Conservation (phyloP, 2,329 filamentous ascomycete genomes). For the Dichotomopilus funicola region DNA sequence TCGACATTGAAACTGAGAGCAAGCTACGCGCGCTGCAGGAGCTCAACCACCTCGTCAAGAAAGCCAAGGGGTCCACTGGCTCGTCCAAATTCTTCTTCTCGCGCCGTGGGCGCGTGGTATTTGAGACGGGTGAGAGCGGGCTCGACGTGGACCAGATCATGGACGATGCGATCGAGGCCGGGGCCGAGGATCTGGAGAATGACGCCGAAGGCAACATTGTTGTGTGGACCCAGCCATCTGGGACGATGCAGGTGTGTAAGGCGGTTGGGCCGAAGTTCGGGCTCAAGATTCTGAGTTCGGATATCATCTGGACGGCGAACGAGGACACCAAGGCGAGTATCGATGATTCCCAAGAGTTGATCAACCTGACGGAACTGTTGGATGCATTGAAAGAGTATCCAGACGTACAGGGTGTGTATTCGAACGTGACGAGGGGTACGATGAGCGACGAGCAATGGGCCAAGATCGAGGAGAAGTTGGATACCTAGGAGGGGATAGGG, state of each 20-base stretch:
- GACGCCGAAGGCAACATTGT: conserved; percentile 65
- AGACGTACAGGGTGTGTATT: conserved; percentile 72
- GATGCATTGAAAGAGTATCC: conserved; percentile 57
- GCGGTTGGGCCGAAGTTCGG: conserved; percentile 56
- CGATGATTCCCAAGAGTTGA: conserved; percentile 48
- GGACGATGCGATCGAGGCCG: conserved; percentile 76
- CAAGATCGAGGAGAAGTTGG: conserved; percentile 46
- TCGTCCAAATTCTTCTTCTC: conserved; percentile 81
- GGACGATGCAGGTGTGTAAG: conserved; percentile 58
- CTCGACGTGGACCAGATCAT: conserved; percentile 67
- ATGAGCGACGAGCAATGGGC: conserved; percentile 50
- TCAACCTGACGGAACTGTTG: conserved; percentile 54
- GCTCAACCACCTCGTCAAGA: conserved; percentile 64
- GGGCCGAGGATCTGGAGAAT: conserved; percentile 64
- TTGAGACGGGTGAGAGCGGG: conserved; percentile 51
- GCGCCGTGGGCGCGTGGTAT: conserved; percentile 66
- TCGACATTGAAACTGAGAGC: conserved; percentile 82
- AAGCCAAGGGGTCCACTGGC: conserved; percentile 60
- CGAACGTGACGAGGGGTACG: conserved; percentile 54
- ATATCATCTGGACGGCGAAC: conserved; percentile 81
- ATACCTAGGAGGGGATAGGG: conserved; percentile 28
- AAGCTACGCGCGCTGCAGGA: conserved; percentile 68
- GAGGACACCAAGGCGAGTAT: conserved; percentile 66
- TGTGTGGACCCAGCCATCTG: conserved; percentile 61
- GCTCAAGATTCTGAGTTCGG: conserved; percentile 63